Evolutionary conservation across 2,329 filamentous ascomycete genomes (phyloP), one percentile per base, ranked within the genome.

Genomic region (Harringtonia aguacate): DNA sequence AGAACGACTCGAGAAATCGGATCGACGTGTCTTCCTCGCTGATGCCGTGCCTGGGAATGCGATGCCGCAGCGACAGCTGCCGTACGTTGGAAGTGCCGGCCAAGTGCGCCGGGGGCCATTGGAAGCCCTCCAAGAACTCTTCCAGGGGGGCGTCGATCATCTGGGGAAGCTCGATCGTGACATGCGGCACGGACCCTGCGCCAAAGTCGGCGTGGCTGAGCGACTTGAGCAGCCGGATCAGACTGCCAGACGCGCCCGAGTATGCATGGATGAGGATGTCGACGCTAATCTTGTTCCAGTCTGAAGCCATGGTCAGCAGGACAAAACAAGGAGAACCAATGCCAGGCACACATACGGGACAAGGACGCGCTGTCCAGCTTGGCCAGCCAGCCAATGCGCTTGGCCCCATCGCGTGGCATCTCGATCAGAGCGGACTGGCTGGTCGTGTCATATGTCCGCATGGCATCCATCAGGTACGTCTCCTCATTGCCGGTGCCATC

Each of bases 1-100:
- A 97, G 60, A 94, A 95, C 0, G 86, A 84, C 64, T 97, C 89
- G 6, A 95, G 65, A 46, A 90, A 85, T 21, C 82, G 79, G 15
- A 82, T 68, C 0, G 86, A 80, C 45, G 82, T 81, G 52, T 89
- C 81, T 50, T 84, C 78, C 36, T 84, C 72, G 7, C 70, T 78
- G 49, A 82, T 56, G 38, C 67, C 68, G 39, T 73, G 66, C 31
- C 69, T 69, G 12, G 76, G 67, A 36, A 95, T 81, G 27, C 86
- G 81, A 50, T 85, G 86, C 22, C 84, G 79, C 17, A 97, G 64
- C 1, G 79, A 82, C 15, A 95, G 63, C 57, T 72, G 69, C 40
- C 66, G 70, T n/a, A 65, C 61, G 48, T 63, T 62, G 20, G 59
- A 67, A 40, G 63, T 57, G n/a, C 61, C 59, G 7, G 59, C 53